These are phyloP conservation scores for Entomortierella lignicola DNA, from an alignment of 192 early-diverging fungal species.

Conservation along the genomic window DNA sequence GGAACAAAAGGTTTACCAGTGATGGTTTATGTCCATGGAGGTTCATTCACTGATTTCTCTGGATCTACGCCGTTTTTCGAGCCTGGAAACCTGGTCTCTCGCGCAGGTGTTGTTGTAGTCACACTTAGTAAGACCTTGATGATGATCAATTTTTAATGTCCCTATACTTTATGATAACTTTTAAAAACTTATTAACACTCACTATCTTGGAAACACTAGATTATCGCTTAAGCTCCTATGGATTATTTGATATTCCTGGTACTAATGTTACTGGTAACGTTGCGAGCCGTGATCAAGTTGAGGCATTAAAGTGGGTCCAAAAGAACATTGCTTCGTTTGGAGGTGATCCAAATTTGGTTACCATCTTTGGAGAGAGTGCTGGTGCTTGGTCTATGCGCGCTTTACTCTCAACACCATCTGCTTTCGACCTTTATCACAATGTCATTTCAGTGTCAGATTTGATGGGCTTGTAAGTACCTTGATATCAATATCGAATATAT, in stretches of 20 bases:
- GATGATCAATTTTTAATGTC: no score
- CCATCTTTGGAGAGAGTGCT: conserved; percentile 64
- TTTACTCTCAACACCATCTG: conserved; percentile 50
- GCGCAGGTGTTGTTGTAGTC: conserved; percentile 42
- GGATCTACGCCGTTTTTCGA: conserved; percentile 19
- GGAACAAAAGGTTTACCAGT: conserved; percentile 21
- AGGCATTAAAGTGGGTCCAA: conserved; percentile 67
- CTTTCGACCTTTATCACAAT: conserved; percentile 53
- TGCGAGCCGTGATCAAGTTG: conserved; percentile 63
- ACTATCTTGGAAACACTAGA: background rate
- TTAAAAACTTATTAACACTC: background rate
- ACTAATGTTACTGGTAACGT: conserved; percentile 35
- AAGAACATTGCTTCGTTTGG: conserved; percentile 68
- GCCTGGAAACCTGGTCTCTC: conserved; percentile 43
- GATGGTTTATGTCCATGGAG: conserved; percentile 43
- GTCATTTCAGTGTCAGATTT: conserved; percentile 20
- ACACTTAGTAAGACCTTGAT: conserved; percentile 41
- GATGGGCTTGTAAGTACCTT: conserved; percentile 37
- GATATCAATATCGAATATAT: conserved; percentile 21
- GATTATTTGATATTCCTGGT: conserved; percentile 6
- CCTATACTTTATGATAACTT: background rate
- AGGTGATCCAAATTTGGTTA: conserved; percentile 64
- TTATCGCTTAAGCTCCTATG: conserved; percentile 31
- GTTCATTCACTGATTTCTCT: background rate
- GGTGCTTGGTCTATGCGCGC: conserved; percentile 58